Evolutionary conservation across 108 stramenopile genomes (phyloP).

Genomic region (Craspedostauros australis): DNA sequence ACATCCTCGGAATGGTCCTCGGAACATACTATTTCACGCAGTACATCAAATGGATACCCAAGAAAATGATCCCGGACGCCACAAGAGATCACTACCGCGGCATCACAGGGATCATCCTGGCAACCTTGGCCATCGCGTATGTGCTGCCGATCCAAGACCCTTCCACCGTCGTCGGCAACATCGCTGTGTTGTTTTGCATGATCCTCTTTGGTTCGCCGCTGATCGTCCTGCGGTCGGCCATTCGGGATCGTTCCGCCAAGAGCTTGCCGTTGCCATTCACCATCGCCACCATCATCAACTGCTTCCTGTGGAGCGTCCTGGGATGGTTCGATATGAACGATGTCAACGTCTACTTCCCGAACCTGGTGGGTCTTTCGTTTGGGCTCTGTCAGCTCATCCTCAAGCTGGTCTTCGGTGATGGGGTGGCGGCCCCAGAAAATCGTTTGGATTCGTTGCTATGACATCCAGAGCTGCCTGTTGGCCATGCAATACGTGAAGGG

Average conservation of each 20-base stretch:
- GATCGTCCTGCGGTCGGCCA: conserved; percentile 52
- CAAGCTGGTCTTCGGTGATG: conserved; percentile 51
- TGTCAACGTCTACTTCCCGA: conserved; percentile 72
- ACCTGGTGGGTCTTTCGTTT: conserved; percentile 58
- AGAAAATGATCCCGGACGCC: conserved; percentile 42
- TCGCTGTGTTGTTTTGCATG: conserved; percentile 46
- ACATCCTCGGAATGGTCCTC: conserved; percentile 43
- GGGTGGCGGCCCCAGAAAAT: no score
- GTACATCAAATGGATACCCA: conserved; percentile 26
- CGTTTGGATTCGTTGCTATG: no score
- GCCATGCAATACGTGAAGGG: no score
- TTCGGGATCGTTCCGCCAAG: conserved; percentile 60
- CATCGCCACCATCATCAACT: conserved; percentile 62
- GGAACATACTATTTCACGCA: conserved; percentile 47
- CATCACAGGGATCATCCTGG: conserved; percentile 15
- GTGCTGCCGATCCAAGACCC: conserved; percentile 11
- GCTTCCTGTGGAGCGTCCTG: conserved; percentile 55
- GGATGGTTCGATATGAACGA: conserved; percentile 67
- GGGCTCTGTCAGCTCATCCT: conserved; percentile 58
- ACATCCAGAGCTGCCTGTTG: no score
- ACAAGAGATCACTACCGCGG: conserved; percentile 26
- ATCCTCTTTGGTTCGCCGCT: conserved; percentile 67
- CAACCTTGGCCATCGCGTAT: conserved; percentile 13
- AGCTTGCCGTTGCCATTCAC: conserved; percentile 82
- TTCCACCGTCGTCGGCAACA: conserved; percentile 27